Base-by-base conservation (phyloP, 2,329 filamentous ascomycete genomes). In the Phyllosticta citriasiana region DNA sequence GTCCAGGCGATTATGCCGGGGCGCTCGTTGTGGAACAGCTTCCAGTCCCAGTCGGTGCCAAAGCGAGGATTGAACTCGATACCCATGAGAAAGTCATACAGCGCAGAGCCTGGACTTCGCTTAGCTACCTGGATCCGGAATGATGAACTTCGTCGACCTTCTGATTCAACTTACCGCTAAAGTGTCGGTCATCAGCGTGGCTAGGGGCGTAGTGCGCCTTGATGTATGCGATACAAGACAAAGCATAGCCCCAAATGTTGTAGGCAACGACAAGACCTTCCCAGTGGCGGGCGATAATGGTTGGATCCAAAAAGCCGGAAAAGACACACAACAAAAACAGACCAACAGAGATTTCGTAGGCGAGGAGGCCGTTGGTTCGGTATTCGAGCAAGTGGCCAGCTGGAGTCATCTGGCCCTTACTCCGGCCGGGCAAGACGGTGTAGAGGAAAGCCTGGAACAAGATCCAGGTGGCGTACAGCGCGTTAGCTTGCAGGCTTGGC, bases 11-110 rank as follows among this genome's bases (percentile, higher is more conserved):
- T 70, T 59, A 80, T 79, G 8, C 78, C 78, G n/a, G 75, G 74
- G 24, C 78, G 69, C 3, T 78, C 77, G 58, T 79, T 79, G 56
- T 12, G 50, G 24, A 62, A 62, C 19, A 62, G 51, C 33, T 62
- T 62, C 60, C 60, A 62, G 25, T 69, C 65, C 73, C 47, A 73
- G 67, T 58, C 71, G 66, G 61, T 72, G 52, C 60, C 60, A 83
- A 62, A 62, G 25, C 60, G 60, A 26, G 60, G 60, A 12, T 62
- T 62, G 66, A 84, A 82, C 62, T 80, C 78, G 22, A 80, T 92
- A 65, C 87, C 89, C 89, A 96, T 93, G 62, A 87, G 75, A 71
- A 76, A 75, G 67, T 76, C 81, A 50, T 61, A 59, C 7, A 56
- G 24, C 30, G 51, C 55, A 14, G 60, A 62, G 30, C 60, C 60